Conservation (phyloP, 352 stramenopile genomes). For the Halophytophthora batemanensis region DNA sequence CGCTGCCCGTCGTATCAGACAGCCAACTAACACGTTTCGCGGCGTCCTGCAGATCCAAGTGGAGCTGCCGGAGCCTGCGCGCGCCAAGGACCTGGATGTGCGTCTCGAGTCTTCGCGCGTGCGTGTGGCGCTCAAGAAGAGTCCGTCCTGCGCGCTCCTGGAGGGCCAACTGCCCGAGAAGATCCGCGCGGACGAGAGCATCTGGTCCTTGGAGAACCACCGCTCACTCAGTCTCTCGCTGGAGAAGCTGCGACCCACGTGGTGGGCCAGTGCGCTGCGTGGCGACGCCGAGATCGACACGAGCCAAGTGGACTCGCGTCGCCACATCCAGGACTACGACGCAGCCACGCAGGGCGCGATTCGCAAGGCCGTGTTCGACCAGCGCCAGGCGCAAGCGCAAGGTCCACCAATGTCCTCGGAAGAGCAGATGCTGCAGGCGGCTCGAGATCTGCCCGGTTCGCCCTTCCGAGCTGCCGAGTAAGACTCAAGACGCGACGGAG, state of each 20-base stretch:
- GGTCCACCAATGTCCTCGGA: conserved; percentile 91
- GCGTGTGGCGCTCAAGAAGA: conserved; percentile 74
- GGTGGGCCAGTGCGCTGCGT: conserved; percentile 94
- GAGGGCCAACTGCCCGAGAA: conserved; percentile 90
- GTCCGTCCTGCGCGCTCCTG: conserved; percentile 29
- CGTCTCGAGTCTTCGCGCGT: conserved; percentile 86
- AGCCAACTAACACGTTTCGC: neutral
- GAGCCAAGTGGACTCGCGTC: conserved; percentile 95
- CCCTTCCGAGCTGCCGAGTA: conserved; percentile 23
- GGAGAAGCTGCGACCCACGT: conserved; percentile 97
- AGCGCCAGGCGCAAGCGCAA: conserved; percentile 90
- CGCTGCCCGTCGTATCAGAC: no score
- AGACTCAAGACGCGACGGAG: no score
- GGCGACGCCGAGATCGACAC: conserved; percentile 97
- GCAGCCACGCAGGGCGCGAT: conserved; percentile 96
- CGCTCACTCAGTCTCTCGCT: conserved; percentile 85
- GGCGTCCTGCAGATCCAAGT: conserved; percentile 61
- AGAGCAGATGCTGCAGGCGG: conserved; percentile 92
- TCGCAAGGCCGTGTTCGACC: conserved; percentile 98
- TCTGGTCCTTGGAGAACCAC: conserved; percentile 94
- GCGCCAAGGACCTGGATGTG: conserved; percentile 90
- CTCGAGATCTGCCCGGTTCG: conserved; percentile 68
- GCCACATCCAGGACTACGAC: conserved; percentile 96
- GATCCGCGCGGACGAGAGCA: conserved; percentile 96
- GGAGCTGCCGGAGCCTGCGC: conserved; percentile 85